These are phyloP conservation scores for Colletotrichum viniferum DNA, from an alignment of 2,329 filamentous ascomycete species.

Conservation along the genomic window DNA sequence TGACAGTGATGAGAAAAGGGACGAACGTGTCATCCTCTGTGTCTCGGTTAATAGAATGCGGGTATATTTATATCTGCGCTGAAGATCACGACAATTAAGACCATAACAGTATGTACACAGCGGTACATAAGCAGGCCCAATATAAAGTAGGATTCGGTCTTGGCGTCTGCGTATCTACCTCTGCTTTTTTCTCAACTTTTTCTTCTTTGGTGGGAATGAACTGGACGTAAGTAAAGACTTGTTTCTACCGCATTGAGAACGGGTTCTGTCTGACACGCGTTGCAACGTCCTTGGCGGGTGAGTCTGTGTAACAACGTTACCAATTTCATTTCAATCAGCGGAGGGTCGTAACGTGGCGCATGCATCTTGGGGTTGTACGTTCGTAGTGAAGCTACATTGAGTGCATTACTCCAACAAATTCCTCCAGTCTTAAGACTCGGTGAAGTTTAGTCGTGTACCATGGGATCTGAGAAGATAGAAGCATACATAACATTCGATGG, in stretches of 20 bases:
- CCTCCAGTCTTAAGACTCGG: not conserved
- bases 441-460: not conserved
- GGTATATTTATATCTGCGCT: not conserved
- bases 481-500: not conserved
- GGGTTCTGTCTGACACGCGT: not conserved
- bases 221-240: not conserved
- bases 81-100: not conserved
- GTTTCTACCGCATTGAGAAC: not conserved
- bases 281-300: not conserved
- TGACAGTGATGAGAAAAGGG: not conserved
- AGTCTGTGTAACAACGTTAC: not conserved
- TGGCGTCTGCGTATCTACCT: not conserved
- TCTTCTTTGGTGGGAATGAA: not conserved
- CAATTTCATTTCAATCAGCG: not conserved
- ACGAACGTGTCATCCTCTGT: not conserved
- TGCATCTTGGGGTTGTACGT: not conserved
- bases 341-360: not conserved
- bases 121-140: not conserved
- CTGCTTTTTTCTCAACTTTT: not conserved
- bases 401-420: not conserved
- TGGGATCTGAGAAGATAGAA: not conserved
- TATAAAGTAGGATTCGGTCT: not conserved
- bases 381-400: not conserved
- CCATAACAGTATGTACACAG: not conserved
- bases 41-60: not conserved